Conservation (phyloP, 768 basidiomycete genomes). For the Wakefieldia striispora region DNA sequence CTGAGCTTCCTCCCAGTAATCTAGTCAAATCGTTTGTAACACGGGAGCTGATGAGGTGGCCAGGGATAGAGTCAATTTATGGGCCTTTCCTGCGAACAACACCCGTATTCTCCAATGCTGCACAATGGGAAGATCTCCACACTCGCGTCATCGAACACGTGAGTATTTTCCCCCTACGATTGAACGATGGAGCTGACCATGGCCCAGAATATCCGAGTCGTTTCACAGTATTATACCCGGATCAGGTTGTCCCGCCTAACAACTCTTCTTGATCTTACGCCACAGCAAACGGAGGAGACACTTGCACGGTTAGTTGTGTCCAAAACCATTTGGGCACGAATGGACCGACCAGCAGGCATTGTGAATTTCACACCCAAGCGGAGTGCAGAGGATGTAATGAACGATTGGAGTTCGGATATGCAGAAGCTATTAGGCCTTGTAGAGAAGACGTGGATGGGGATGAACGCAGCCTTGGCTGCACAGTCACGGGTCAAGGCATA, state of each 20-base stretch:
- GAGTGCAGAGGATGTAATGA: conserved; percentile 90
- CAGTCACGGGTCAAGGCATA: conserved; percentile 59
- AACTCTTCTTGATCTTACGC: conserved; percentile 80
- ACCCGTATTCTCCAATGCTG: conserved; percentile 72
- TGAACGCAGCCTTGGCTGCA: conserved; percentile 87
- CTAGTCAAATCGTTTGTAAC: conserved; percentile 94
- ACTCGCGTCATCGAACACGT: conserved; percentile 97
- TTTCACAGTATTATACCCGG: conserved; percentile 92
- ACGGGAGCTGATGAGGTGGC: conserved; percentile 94
- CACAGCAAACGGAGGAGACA: conserved; percentile 81
- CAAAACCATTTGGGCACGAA: conserved; percentile 89
- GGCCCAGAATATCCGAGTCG: conserved; percentile 88
- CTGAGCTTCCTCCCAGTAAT: conserved; percentile 52
- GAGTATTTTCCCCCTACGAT: conserved; percentile 29
- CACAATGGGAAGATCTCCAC: conserved; percentile 94
- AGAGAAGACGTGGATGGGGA: conserved; percentile 99
- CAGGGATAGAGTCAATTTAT: conserved; percentile 85
- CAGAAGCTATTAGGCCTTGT: conserved; percentile 85
- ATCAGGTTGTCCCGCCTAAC: conserved; percentile 84
- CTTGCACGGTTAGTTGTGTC: conserved; percentile 89
- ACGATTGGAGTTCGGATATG: conserved; percentile 98
- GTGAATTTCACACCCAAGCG: conserved; percentile 84
- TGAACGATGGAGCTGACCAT: background rate
- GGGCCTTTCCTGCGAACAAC: conserved; percentile 81
- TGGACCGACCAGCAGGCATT: conserved; percentile 88